Evolutionary conservation across 73 alveolate species (phyloP).

Genomic region (Tetrahymena elliotti): DNA sequence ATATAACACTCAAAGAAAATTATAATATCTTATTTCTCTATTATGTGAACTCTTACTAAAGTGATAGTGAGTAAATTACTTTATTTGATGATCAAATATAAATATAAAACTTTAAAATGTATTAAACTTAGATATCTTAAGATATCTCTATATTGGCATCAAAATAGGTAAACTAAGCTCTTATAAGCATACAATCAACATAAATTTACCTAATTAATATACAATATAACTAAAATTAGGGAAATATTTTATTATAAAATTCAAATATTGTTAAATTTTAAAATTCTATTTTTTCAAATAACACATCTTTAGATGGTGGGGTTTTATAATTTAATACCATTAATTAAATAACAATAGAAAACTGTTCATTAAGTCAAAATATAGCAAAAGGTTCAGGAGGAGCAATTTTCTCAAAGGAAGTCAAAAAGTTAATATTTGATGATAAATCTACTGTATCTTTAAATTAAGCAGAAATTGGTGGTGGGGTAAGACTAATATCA

Average conservation of each 20-base stretch:
- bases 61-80: neutral
- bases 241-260: neutral
- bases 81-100: neutral
- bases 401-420: neutral
- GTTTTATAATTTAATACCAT: neutral
- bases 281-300: neutral
- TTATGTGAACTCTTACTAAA: neutral
- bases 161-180: neutral
- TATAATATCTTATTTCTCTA: neutral
- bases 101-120: too few relatives aligned
- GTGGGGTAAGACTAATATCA: neutral
- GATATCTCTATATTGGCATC: neutral
- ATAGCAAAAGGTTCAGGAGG: neutral
- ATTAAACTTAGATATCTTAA: neutral
- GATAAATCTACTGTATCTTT: neutral
- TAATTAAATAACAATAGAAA: neutral
- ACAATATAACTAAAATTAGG: neutral
- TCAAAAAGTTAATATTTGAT: neutral
- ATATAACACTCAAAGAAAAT: neutral
- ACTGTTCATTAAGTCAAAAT: neutral
- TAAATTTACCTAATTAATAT: too few relatives aligned
- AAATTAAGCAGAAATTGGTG: neutral
- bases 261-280: neutral
- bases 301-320: neutral
- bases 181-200: neutral